Percentiles rank a stretch among this genome's conserved stretches.
Conservation (phyloP, 805 yeast species). For the Saccharomyces eubayanus region DNA sequence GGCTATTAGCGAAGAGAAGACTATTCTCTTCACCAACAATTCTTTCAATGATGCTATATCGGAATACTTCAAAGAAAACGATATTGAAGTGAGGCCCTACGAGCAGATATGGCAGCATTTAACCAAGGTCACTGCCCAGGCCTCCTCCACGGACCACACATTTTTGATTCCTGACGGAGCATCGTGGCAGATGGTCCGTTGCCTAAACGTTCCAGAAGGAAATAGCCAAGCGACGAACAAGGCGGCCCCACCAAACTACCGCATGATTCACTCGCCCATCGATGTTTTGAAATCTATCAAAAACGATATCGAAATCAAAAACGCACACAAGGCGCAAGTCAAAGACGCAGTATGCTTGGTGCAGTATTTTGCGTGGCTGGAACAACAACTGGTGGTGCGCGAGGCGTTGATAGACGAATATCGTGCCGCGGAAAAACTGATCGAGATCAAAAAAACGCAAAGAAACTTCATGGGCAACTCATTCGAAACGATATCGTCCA, state of each 20-base stretch:
- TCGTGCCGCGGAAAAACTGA: slow-evolving; percentile 54
- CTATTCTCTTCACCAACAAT: slow-evolving; percentile 48
- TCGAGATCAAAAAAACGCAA: slow-evolving; percentile 44
- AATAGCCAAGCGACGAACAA: slow-evolving; percentile 29
- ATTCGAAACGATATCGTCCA: slow-evolving; percentile 67
- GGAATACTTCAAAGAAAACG: slow-evolving; percentile 35
- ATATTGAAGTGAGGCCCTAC: slow-evolving; percentile 47
- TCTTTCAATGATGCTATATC: slow-evolving; percentile 31
- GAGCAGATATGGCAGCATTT: slow-evolving; percentile 51
- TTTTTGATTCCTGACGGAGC: slow-evolving; percentile 48
- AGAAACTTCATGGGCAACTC: slow-evolving; percentile 59
- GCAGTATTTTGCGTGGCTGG: slow-evolving; percentile 77
- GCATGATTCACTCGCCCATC: slow-evolving; percentile 49
- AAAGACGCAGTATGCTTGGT: slow-evolving; percentile 76
- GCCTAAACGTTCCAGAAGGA: slow-evolving; percentile 25
- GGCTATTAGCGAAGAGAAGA: slow-evolving; percentile 37
- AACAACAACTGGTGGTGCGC: slow-evolving; percentile 40
- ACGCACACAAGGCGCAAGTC: slow-evolving; percentile 67
- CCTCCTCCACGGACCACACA: slow-evolving; percentile 14
- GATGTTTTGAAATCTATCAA: slow-evolving; percentile 66
- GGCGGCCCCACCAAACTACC: slow-evolving; percentile 26
- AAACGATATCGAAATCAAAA: slow-evolving; percentile 60
- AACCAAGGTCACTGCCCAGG: slow-evolving; percentile 14
- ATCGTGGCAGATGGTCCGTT: slow-evolving; percentile 60
- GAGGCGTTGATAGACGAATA: slow-evolving; percentile 49